Evolutionary conservation across 169 alveolate species (phyloP).

Genomic region (Eimeria necatrix): DNA sequence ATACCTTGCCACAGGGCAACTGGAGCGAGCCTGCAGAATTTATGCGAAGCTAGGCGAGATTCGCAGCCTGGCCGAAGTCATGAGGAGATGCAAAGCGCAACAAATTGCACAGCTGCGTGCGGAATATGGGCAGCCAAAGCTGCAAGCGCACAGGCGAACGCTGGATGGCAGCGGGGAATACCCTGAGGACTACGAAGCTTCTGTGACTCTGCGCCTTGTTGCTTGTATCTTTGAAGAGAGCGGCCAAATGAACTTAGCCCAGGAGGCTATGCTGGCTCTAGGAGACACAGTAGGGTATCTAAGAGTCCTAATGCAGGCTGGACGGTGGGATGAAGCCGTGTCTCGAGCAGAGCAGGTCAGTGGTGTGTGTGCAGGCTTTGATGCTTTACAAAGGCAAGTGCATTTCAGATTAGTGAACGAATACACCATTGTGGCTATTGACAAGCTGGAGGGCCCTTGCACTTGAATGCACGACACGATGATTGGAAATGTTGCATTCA

Average conservation of each 20-base stretch:
- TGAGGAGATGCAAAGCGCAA: slow-evolving; percentile 3
- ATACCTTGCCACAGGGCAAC: slow-evolving; percentile 53
- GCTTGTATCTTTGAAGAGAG: slow-evolving; percentile 7
- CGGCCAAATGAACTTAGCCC: slow-evolving; percentile 44
- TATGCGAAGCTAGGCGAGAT: slow-evolving; percentile 19
- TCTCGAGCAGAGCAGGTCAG: slow-evolving; percentile 52
- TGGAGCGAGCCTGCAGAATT: slow-evolving; percentile 33
- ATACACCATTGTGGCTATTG: no score
- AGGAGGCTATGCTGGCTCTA: slow-evolving; percentile 58
- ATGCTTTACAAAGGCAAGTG: no score
- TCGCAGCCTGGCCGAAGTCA: slow-evolving; percentile 41
- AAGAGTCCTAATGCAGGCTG: slow-evolving; percentile 34
- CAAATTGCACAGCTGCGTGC: background rate
- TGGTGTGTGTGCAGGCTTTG: no score
- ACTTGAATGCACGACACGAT: no score
- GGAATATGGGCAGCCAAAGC: background rate
- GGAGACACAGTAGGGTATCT: slow-evolving; percentile 13
- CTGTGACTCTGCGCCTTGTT: slow-evolving; percentile 42
- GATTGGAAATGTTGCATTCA: no score
- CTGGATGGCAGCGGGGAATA: background rate
- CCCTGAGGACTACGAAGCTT: background rate
- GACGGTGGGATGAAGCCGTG: slow-evolving; percentile 71
- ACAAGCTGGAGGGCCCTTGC: no score
- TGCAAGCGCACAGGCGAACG: background rate
- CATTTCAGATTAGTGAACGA: no score